Base-by-base conservation (phyloP, 768 basidiomycete species). In the Lentinula edodes region DNA sequence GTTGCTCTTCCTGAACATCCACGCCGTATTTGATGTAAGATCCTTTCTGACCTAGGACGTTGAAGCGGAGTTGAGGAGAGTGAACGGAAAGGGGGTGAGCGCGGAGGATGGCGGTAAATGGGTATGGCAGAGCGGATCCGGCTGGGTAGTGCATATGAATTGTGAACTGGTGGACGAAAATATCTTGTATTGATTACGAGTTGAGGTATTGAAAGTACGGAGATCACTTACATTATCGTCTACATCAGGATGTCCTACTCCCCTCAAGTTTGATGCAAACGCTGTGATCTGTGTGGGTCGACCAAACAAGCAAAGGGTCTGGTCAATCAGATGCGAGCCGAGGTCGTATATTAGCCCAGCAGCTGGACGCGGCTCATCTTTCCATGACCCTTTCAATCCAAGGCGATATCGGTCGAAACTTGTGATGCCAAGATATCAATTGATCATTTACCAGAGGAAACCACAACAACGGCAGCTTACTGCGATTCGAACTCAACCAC, bases 311-410 rank as follows among this genome's bases (percentile, higher is more conserved):
- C 77, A 76, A 35, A 93, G 75, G 5, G 83, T 78, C 72, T 93
- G 91, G 74, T 93, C 91, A 64, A 93, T 83, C 32, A 93, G 78
- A 71, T 95, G 91, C 7, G 88, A 75, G 5, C 90, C 92, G 20
- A 95, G 79, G 70, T 95, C 91, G 70, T 86, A 95, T 2, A 86
- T 83, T 32, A 83, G 77, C 4, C 91, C 90, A 51, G 80, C 80
- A 18, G 81, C 85, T 20, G 86, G 84, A 0, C 78, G 75, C 1
- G 83, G 76, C 35, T 80, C 71, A 62, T 93, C 91, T 72, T 93
- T 94, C 93, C 93, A 96, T 0, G 85, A 83, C 12, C 86, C 83
- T 66, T 88, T 88, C 36, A 87, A 70, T 1, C 73, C 77, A 28
- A 79, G 78, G 38, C 89, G 83, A 75, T 84, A 92, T 45, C 92